phyloP scores from a whole-genome alignment of 139 green algal species.

The Chlamydomonas incerta region DNA sequence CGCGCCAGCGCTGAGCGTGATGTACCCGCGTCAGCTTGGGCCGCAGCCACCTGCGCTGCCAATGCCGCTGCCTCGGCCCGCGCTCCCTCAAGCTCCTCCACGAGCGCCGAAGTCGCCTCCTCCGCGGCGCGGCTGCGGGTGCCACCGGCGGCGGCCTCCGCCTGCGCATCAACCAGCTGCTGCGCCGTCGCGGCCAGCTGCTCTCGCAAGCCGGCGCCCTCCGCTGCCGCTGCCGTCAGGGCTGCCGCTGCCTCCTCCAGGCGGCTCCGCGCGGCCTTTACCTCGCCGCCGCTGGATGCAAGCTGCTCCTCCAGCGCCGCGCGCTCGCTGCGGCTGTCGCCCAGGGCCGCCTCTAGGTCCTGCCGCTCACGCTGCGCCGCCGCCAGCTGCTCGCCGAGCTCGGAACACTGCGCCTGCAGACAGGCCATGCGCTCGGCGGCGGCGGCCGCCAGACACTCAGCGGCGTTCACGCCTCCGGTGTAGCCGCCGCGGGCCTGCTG shows the following conservation, averaged over 20 bases:
- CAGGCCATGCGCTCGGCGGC: no score
- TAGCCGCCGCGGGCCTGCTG: no score
- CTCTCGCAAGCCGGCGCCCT: conserved; percentile 2
- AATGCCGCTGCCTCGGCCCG: no score
- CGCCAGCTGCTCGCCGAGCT: neutral
- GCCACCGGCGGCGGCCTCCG: neutral
- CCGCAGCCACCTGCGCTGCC: neutral
- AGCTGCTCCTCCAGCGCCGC: neutral
- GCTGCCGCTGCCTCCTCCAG: neutral
- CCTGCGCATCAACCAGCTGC: conserved; percentile 15
- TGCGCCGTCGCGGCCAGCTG: neutral
- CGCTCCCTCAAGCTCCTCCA: neutral
- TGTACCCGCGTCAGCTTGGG: neutral
- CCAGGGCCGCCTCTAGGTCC: no score
- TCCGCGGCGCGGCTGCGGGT: neutral
- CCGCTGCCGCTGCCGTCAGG: conserved; percentile 8
- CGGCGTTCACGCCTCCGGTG: neutral
- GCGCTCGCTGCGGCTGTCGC: neutral
- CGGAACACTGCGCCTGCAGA: neutral
- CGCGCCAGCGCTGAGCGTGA: neutral
- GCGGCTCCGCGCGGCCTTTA: neutral
- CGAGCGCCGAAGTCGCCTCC: neutral
- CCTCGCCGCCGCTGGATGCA: neutral
- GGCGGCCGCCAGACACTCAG: neutral
- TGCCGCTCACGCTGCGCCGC: neutral